phyloP scores from a whole-genome alignment of 441 rosid species.

The Gossypium trilobum region DNA sequence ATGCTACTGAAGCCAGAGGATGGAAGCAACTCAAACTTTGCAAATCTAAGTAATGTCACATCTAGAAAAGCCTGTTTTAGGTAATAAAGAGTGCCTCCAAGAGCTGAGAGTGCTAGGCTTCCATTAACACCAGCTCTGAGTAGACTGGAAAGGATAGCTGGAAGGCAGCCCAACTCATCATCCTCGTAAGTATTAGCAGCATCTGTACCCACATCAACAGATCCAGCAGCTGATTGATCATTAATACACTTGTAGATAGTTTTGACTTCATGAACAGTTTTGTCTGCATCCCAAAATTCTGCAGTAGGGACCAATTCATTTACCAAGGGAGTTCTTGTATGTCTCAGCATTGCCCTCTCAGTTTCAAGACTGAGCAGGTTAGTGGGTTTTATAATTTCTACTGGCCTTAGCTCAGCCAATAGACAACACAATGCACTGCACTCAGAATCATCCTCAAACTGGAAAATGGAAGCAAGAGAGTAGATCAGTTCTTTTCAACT shows the following conservation, averaged over 20 bases:
- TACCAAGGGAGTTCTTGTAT: conserved; percentile 79
- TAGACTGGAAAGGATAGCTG: conserved; percentile 49
- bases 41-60: conserved; percentile 81
- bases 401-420: conserved; percentile 84
- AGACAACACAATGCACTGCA: conserved; percentile 70
- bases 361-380: conserved; percentile 60
- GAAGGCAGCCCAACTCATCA: conserved; percentile 38
- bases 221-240: conserved; percentile 34
- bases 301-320: conserved; percentile 62
- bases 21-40: conserved; percentile 81
- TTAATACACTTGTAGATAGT: conserved; percentile 35
- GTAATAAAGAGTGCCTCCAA: conserved; percentile 89
- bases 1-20: conserved; percentile 46
- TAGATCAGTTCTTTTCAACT: conserved; percentile 10
- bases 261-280: conserved; percentile 58
- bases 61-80: conserved; percentile 83
- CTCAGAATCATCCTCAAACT: conserved; percentile 79
- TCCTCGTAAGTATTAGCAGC: conserved; percentile 21
- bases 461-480: conserved; percentile 18
- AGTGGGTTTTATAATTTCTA: conserved; percentile 85
- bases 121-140: conserved; percentile 46
- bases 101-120: conserved; percentile 79
- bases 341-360: conserved; percentile 64
- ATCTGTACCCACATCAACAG: conserved; percentile 25
- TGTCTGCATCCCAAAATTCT: conserved; percentile 93